These are phyloP conservation scores for Shiraia sp. DNA, from an alignment of 2,329 filamentous ascomycete genomes.

Conservation along the genomic window DNA sequence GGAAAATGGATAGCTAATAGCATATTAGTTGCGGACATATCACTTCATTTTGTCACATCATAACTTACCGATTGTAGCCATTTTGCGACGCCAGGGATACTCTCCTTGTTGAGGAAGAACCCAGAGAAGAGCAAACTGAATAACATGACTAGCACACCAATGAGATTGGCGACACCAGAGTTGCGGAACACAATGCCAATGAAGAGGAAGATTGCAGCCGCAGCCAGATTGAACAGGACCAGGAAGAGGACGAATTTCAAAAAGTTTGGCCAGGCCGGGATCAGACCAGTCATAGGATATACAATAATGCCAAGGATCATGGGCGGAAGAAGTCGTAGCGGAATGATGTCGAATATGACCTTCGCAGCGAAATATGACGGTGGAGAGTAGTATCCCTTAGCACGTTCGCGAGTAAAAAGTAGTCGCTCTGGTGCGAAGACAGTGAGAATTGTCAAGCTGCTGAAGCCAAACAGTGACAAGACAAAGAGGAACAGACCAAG, in stretches of 20 bases:
- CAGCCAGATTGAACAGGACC: constrained; percentile 93
- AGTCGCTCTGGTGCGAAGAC: constrained; percentile 91
- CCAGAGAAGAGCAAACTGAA: constrained; percentile 96
- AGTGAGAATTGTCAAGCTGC: constrained; percentile 88
- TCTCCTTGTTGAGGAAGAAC: constrained; percentile 90
- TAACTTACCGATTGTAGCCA: constrained; percentile 83
- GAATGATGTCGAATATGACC: constrained; percentile 97
- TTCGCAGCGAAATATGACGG: constrained; percentile 94
- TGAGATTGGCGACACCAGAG: constrained; percentile 84
- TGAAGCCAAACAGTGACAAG: constrained; percentile 93
- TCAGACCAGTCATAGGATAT: constrained; percentile 95
- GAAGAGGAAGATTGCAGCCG: constrained; percentile 90
- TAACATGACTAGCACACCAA: constrained; percentile 94
- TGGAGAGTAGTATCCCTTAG: constrained; percentile 95
- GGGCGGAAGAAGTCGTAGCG: constrained; percentile 89
- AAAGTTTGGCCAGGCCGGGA: constrained; percentile 81
- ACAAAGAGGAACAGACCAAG: constrained; percentile 98
- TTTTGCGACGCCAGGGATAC: constrained; percentile 79
- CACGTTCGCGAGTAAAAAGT: constrained; percentile 88
- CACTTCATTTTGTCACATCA: too few species aligned
- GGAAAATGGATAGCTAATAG: constrained; percentile 96
- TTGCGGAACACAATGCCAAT: constrained; percentile 96
- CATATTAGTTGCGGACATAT: too few species aligned
- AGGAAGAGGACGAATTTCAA: constrained; percentile 89
- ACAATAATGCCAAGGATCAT: constrained; percentile 94